phyloP scores from a whole-genome alignment of 129 eudicot genomes.

The Centella asiatica region DNA sequence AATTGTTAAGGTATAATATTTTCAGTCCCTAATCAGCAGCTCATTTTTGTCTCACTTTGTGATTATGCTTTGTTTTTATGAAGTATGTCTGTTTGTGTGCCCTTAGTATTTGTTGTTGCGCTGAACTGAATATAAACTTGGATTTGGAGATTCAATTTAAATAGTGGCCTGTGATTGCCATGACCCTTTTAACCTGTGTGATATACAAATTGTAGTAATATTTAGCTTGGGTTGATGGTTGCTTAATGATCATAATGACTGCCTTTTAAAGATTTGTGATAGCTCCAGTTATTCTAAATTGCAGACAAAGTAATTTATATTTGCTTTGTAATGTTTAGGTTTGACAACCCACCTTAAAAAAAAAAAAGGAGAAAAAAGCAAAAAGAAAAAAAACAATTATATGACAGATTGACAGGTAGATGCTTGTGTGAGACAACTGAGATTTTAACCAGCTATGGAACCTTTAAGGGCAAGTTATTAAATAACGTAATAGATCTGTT shows the following conservation, averaged over 20 bases:
- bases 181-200: not conserved
- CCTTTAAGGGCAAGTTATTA: not conserved
- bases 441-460: not conserved
- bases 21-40: not conserved
- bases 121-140: not conserved
- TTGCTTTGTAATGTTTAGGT: not conserved
- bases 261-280: not conserved
- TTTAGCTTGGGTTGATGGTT: not conserved
- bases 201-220: too few relatives aligned
- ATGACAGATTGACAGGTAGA: not conserved
- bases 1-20: conserved; percentile 58
- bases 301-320: not conserved
- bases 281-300: not conserved
- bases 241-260: too few relatives aligned
- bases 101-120: not conserved
- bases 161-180: not conserved
- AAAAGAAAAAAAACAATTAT: too few relatives aligned
- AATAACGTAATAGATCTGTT: not conserved
- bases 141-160: not conserved
- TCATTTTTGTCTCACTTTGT: not conserved
- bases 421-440: not conserved
- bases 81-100: not conserved
- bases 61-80: not conserved
- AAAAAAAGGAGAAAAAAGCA: too few relatives aligned
- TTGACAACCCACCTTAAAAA: too few relatives aligned